Base-by-base conservation (phyloP, 345 rosid species). In the Anacardium occidentale region DNA sequence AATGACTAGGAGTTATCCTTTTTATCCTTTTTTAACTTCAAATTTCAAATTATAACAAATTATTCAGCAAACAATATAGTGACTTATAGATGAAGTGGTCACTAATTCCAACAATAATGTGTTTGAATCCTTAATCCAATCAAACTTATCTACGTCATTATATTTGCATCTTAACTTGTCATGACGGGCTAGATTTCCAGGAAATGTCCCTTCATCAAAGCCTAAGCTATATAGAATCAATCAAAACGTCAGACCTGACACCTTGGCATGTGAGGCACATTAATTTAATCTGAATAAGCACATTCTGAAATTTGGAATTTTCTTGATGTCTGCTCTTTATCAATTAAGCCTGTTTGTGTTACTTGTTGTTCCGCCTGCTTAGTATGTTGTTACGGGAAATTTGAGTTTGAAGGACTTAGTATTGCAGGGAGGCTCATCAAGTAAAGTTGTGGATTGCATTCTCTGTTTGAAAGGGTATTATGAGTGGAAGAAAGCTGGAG, bases 401-500 rank as follows among this genome's bases (percentile, higher is more conserved):
- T 37, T 44, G 56, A 71, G 45, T 20, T 40, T 47, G 40, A 9
- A 20, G 10, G 11, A 40, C 40, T 55, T 58, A 73, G 48, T 60
- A 53, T 34, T 37, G 29, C 80, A 94, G 99, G 99, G 98, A 70
- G 99, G 99, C 13, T 91, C 99, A 0, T 90, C 94, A 64, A 89
- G 84, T 78, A 95, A 90, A 83, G 98, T 95, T 22, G 99, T 95
- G 18, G 99, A 95, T 75, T 95, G 99, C 79, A 95, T 95, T 77
- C 91, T 92, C 47, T 95, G 98, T 72, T 77, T 95, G 80, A 95
- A 92, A 85, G 99, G 99, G 15, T 95, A 85, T 69, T 85, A 90
- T 12, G 96, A 91, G 82, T 95, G 99, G 99, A 92, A 91, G 81
- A 88, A 89, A 77, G 89, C 94, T 0, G 99, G 99, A 67, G 99